Conservation (phyloP, 331 rosid genomes). For the Pyrus hybrid region DNA sequence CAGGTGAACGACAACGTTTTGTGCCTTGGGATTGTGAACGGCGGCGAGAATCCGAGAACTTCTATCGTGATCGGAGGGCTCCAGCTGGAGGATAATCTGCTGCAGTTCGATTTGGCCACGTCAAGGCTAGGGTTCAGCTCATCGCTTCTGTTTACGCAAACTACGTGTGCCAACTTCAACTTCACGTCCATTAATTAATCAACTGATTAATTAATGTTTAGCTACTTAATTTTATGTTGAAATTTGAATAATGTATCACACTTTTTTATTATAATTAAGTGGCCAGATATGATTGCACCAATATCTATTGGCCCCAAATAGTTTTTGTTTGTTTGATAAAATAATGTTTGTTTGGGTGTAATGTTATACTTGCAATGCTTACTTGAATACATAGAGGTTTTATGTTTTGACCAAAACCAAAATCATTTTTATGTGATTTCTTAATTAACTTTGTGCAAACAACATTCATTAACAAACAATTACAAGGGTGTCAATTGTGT, state of each 20-base stretch:
- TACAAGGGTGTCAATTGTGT: too few relatives aligned
- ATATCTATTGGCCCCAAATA: too few relatives aligned
- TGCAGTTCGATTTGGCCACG: slow-evolving; percentile 56
- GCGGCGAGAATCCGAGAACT: slow-evolving; percentile 29
- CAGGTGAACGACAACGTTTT: slow-evolving; percentile 18
- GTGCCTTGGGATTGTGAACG: slow-evolving; percentile 59
- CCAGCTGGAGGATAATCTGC: slow-evolving; percentile 52
- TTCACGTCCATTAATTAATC: slow-evolving; percentile 28
- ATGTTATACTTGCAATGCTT: too few relatives aligned
- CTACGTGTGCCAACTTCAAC: slow-evolving; percentile 54
- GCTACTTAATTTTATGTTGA: too few relatives aligned
- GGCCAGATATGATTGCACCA: background rate
- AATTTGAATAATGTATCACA: background rate
- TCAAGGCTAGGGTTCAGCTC: slow-evolving; percentile 60
- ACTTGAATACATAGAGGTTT: too few relatives aligned
- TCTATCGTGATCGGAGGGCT: slow-evolving; percentile 62
- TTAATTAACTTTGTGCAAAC: too few relatives aligned
- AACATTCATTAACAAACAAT: too few relatives aligned
- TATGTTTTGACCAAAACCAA: too few relatives aligned
- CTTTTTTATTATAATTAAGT: background rate
- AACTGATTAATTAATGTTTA: background rate
- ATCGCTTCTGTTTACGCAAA: slow-evolving; percentile 29
- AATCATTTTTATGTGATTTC: too few relatives aligned
- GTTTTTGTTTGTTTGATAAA: too few relatives aligned
- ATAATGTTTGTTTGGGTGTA: too few relatives aligned